Evolutionary conservation across 202 grass and related monocot genomes (phyloP), one percentile per base, ranked within the genome.

Genomic region (Dendrocalamus latiflorus): DNA sequence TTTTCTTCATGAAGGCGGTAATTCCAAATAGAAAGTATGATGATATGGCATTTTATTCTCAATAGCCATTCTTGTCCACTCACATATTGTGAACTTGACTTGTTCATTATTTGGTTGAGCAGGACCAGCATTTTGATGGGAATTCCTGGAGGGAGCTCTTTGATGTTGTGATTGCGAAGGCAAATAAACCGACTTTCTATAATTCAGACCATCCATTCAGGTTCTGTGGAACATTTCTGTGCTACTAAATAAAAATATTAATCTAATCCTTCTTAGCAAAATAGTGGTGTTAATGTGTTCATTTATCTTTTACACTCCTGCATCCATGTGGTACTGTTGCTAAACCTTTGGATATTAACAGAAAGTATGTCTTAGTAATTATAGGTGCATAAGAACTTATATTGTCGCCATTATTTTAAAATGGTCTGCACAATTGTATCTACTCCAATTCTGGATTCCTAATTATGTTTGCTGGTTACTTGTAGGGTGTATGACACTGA

Each of bases 81-180:
- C 42, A 54, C n/a, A n/a, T n/a, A n/a, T n/a, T n/a, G n/a, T n/a
- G n/a, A n/a, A n/a, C n/a, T n/a, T n/a, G n/a, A n/a, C n/a, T n/a
- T n/a, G n/a, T n/a, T n/a, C n/a, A 50, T 59, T 69, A 18, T 78
- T 77, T 76, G 49, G 11, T 86, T 81, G 41, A 49, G 10, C 78
- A 99, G 96, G 93, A 89, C 22, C 62, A 83, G 59, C 68, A 84
- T 87, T 88, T 85, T 75, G 86, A 89, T 80, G 91, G 91, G 72
- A 91, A 83, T 83, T 98, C 95, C 43, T 98, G 96, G 96, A 91
- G 89, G 83, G 95, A 95, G 75, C 91, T 98, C 47, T 98, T 98
- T 78, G 93, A 98, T 63, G 96, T 98, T 82, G 96, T 98, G 68
- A 95, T 98, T 91, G 96, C 96, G 16, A 77, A 95, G 79, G 93